These are phyloP conservation scores for Arabidopsis hybrid DNA, from an alignment of 441 rosid species.

Conservation along the genomic window DNA sequence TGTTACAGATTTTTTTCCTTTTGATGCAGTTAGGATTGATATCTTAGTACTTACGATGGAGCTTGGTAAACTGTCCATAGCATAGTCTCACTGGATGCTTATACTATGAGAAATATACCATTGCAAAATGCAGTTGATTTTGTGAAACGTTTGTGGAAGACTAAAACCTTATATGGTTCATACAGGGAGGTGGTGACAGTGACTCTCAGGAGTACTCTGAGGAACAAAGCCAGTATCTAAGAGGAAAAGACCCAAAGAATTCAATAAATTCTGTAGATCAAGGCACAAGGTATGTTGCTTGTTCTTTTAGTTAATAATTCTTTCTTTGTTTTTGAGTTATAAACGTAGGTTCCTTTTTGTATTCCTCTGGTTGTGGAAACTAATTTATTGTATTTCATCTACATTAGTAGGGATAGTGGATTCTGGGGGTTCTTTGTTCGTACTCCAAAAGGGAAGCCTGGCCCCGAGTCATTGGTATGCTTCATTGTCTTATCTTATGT, in stretches of 20 bases:
- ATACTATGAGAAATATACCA: background rate
- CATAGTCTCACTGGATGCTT: constrained; percentile 20
- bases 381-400: constrained; percentile 21
- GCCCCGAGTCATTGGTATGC: constrained; percentile 56
- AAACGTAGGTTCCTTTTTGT: constrained; percentile 27
- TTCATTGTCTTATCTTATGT: constrained; percentile 33
- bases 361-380: constrained; percentile 34
- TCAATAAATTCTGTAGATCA: constrained; percentile 48
- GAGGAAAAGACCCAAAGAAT: constrained; percentile 53
- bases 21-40: constrained; percentile 17
- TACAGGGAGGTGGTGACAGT: constrained; percentile 69
- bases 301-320: constrained; percentile 31
- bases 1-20: constrained; percentile 1
- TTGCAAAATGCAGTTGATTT: constrained; percentile 28
- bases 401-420: constrained; percentile 64
- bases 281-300: constrained; percentile 59
- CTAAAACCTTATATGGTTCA: constrained; percentile 42
- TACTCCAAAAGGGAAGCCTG: constrained; percentile 54
- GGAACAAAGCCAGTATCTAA: constrained; percentile 48
- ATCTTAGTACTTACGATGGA: background rate
- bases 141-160: constrained; percentile 21
- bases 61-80: constrained; percentile 27
- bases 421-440: constrained; percentile 64
- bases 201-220: constrained; percentile 48
- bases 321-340: constrained; percentile 23